Conservation (phyloP, 306 rosid genomes). For the Quercus dentata region DNA sequence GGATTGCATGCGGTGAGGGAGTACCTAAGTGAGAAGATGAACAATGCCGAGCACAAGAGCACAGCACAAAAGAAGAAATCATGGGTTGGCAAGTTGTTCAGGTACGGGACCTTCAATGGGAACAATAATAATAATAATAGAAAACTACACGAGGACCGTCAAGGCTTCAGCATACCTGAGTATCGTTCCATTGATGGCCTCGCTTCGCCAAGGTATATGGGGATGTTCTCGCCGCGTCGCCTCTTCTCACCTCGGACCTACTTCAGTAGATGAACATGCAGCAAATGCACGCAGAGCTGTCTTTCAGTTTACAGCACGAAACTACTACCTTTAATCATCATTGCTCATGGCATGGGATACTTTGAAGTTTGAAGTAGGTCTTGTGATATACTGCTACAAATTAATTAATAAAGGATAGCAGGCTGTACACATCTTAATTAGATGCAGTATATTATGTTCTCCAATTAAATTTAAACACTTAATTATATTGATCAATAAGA, state of each 20-base stretch:
- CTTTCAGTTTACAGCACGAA: too few relatives aligned
- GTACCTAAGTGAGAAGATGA: constrained; percentile 64
- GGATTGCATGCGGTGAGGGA: constrained; percentile 65
- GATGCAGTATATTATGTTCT: too few relatives aligned
- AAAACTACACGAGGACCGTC: constrained; percentile 29
- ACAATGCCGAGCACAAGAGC: constrained; percentile 25
- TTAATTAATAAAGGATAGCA: too few relatives aligned
- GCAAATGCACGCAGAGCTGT: too few relatives aligned
- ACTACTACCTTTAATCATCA: too few relatives aligned
- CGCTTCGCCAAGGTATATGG: constrained; percentile 62
- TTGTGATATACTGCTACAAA: too few relatives aligned
- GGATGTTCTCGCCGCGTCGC: constrained; percentile 82
- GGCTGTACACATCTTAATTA: too few relatives aligned
- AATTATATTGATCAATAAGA: too few relatives aligned
- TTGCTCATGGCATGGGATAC: too few relatives aligned
- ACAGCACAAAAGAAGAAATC: constrained; percentile 53
- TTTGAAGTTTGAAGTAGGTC: too few relatives aligned
- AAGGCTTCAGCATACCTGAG: constrained; percentile 44
- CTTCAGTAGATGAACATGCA: constrained; percentile 30
- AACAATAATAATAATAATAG: neutral
- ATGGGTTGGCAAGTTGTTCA: constrained; percentile 69
- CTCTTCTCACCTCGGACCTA: constrained; percentile 62
- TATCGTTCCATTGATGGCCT: constrained; percentile 59
- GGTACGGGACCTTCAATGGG: constrained; percentile 51
- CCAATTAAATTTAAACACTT: too few relatives aligned